phyloP scores from a whole-genome alignment of 257 asterid species.

The Solanum chmielewskii region DNA sequence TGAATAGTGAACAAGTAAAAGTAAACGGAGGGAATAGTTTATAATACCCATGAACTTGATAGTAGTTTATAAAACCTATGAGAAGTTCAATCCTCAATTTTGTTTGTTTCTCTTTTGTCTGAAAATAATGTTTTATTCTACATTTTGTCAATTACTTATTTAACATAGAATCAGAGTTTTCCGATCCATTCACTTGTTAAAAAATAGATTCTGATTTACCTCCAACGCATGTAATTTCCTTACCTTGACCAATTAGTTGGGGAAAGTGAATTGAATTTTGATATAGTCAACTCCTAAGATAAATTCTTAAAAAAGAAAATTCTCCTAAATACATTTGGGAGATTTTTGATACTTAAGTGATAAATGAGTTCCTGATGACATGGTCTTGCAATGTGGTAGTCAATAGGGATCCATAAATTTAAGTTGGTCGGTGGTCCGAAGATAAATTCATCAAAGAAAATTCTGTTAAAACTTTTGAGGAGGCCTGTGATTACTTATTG shows the following conservation, averaged over 20 bases:
- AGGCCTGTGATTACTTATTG: neutral
- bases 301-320: neutral
- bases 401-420: neutral
- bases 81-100: neutral
- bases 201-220: neutral
- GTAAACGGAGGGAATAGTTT: neutral
- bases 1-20: neutral
- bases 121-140: neutral
- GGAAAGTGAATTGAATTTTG: neutral
- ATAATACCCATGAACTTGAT: neutral
- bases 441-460: neutral
- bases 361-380: neutral
- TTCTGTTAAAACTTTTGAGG: neutral
- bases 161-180: neutral
- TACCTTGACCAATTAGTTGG: neutral
- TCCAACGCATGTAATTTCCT: neutral
- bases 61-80: neutral
- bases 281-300: neutral
- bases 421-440: neutral
- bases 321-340: neutral
- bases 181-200: neutral
- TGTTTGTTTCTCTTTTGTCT: neutral
- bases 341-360: neutral
- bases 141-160: neutral
- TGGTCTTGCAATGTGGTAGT: neutral